These are phyloP conservation scores for Terana coerulea DNA, from an alignment of 768 basidiomycete species.

Conservation along the genomic window DNA sequence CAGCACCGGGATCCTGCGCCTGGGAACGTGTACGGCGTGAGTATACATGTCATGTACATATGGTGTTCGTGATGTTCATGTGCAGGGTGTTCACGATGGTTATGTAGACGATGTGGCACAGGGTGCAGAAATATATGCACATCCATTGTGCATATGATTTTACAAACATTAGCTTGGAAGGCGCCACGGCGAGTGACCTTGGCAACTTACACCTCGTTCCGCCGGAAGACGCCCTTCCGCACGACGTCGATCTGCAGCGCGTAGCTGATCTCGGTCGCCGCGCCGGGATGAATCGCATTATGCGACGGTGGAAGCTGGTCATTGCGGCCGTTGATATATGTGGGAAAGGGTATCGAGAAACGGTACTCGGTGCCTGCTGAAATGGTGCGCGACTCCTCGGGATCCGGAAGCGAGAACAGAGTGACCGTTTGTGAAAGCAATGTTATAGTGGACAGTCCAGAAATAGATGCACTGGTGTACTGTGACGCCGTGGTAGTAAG, in stretches of 20 bases:
- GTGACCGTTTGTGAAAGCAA: slow-evolving; percentile 27
- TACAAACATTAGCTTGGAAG: slow-evolving; percentile 10
- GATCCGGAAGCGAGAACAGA: slow-evolving; percentile 24
- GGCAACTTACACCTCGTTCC: slow-evolving; percentile 35
- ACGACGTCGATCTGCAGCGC: slow-evolving; percentile 34
- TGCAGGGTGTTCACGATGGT: background rate
- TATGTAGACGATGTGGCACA: background rate
- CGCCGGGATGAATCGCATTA: slow-evolving; percentile 28
- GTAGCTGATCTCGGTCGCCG: slow-evolving; percentile 32
- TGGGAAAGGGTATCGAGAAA: slow-evolving; percentile 40
- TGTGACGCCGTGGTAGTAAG: slow-evolving; percentile 32
- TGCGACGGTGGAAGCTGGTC: slow-evolving; percentile 37
- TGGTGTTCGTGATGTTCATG: background rate
- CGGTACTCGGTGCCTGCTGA: slow-evolving; percentile 25
- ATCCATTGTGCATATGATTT: background rate
- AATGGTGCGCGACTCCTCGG: slow-evolving; percentile 10
- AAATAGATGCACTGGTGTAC: slow-evolving; percentile 20
- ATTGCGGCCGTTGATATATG: slow-evolving; percentile 25
- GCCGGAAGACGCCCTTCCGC: slow-evolving; percentile 34
- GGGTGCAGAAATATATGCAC: slow-evolving; percentile 21
- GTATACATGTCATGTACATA: background rate
- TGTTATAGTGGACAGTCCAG: slow-evolving; percentile 23
- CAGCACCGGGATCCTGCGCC: slow-evolving; percentile 30
- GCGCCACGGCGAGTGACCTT: background rate
- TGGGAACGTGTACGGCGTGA: slow-evolving; percentile 2